Evolutionary conservation across 306 rosid species (phyloP), one percentile per base, ranked within the genome.

Genomic region (Herpetospermum pedunculosum): DNA sequence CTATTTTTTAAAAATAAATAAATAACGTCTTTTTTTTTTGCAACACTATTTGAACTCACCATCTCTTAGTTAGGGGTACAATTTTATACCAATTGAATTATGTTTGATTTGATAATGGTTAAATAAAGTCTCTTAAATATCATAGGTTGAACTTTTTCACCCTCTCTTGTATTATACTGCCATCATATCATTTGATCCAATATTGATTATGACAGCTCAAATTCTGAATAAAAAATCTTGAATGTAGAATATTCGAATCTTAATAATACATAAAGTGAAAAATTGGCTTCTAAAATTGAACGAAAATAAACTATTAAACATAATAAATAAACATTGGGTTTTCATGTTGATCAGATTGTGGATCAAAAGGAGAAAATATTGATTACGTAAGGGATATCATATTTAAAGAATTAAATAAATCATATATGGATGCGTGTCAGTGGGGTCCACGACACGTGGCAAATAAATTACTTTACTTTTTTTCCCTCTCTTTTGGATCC

Each of bases 361-460:
- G 47, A 63, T 63, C 28, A 63, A 63, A n/a, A 35, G 28, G 28
- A 63, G 11, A 34, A 18, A 35, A 32, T 32, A 38, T 64, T 64
- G 71, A 68, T 68, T 23, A 15, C 37, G 53, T 64, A 28, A 14
- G 37, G 35, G 43, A 14, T 2, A 14, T 12, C 49, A 15, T 2
- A 25, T 25, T 25, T 41, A 38, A 67, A 67, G 7, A 14, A 25
- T 30, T 19, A 40, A 43, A 15, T 23, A 43, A 68, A 68, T 68
- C 53, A 41, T 68, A 32, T 60, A 43, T 43, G 73, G 73, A 40
- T 68, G 73, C 73, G 73, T 68, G 73, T 68, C 73, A 68, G 71
- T 64, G 71, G 71, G 71, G 71, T 38, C 71, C 71, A 64, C 49
- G 32, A 38, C 10, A 64, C 71, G 48, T 64, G 71, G 71, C 30